Evolutionary conservation across 495 filamentous ascomycete genomes (phyloP).

Genomic region (Achaetomiella virescens): DNA sequence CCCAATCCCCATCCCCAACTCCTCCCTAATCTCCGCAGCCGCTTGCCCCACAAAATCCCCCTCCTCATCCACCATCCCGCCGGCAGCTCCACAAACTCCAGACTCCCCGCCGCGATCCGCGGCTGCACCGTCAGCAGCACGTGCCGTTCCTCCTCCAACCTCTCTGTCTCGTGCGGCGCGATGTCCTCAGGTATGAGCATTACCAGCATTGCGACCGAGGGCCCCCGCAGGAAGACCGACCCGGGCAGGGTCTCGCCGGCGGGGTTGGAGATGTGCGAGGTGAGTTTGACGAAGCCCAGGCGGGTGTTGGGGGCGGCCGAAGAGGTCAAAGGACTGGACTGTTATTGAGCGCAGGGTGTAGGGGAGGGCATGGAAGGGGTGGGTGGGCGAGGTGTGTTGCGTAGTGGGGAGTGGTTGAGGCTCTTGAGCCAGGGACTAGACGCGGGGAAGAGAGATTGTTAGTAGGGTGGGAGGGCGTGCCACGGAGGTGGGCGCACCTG

Average conservation of each 20-base stretch:
- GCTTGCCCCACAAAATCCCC: slow-evolving; percentile 72
- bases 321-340: slow-evolving; percentile 70
- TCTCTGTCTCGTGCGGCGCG: slow-evolving; percentile 23
- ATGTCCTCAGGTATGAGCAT: slow-evolving; percentile 69
- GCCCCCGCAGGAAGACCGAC: slow-evolving; percentile 72
- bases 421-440: slow-evolving; percentile 59
- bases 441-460: not conserved
- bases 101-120: slow-evolving; percentile 68
- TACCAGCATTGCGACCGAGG: slow-evolving; percentile 76
- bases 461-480: not conserved
- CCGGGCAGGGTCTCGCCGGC: slow-evolving; percentile 64
- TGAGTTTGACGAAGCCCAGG: slow-evolving; percentile 75
- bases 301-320: slow-evolving; percentile 41
- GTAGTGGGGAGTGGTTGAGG: slow-evolving; percentile 53
- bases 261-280: slow-evolving; percentile 57
- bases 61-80: slow-evolving; percentile 85
- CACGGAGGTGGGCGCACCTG: too few relatives aligned
- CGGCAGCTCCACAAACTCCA: slow-evolving; percentile 73
- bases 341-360: slow-evolving; percentile 65
- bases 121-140: slow-evolving; percentile 79
- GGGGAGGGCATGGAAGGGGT: slow-evolving; percentile 66
- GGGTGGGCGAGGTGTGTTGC: slow-evolving; percentile 49
- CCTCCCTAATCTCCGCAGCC: slow-evolving; percentile 77
- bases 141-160: slow-evolving; percentile 50
- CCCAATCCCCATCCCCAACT: slow-evolving; percentile 58